A percentile compares a stretch with the other conserved stretches of the same genome.
phyloP scores from a whole-genome alignment of 192 early-diverging fungal species.

The Backusella australiensis region DNA sequence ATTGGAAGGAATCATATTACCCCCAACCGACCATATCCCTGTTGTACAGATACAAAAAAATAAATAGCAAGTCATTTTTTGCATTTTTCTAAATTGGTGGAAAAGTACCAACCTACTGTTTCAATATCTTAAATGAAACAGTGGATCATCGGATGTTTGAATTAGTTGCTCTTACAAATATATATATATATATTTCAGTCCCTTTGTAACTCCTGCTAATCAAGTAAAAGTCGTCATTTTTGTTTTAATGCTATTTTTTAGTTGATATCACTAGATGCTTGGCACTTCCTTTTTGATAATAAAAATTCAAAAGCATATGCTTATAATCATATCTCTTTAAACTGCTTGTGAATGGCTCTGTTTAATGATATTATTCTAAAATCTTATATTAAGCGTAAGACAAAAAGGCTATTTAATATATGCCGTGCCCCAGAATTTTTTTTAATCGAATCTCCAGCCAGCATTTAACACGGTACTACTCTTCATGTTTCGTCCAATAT shows the following conservation, averaged over 20 bases:
- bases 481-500: background rate
- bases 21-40: background rate
- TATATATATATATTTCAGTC: background rate
- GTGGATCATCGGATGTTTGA: background rate
- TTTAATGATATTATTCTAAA: background rate
- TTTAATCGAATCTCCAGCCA: background rate
- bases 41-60: background rate
- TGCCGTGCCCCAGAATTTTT: background rate
- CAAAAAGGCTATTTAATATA: background rate
- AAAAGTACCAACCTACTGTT: background rate
- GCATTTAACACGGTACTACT: background rate
- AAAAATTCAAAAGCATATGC: background rate
- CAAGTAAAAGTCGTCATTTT: background rate
- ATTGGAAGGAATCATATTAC: background rate
- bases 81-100: conserved; percentile 8
- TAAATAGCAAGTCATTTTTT: background rate
- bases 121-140: conserved; percentile 1
- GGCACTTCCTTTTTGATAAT: background rate
- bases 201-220: background rate
- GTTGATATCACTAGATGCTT: background rate
- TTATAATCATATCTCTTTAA: background rate
- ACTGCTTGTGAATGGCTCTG: background rate
- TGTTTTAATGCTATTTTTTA: background rate
- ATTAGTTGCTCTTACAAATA: background rate
- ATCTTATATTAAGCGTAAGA: background rate